Evolutionary conservation across 2,329 filamentous ascomycete species (phyloP).

Genomic region (Ramichloridium luteum): DNA sequence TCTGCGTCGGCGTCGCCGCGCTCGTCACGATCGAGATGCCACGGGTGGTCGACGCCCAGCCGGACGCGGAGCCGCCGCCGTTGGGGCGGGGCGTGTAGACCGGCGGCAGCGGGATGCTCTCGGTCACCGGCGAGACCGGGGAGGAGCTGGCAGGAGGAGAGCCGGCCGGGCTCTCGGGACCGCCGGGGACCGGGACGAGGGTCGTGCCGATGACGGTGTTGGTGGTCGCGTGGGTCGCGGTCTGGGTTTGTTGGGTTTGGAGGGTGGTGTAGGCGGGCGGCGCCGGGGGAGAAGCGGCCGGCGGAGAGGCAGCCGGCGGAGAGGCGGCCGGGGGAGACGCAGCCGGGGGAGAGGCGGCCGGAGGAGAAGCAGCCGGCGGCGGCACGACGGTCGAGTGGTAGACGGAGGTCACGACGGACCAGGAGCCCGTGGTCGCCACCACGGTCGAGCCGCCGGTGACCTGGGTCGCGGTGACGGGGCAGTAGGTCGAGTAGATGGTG

Average conservation of each 20-base stretch:
- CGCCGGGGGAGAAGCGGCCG: no score
- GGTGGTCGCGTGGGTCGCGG: no score
- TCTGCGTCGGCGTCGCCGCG: no score
- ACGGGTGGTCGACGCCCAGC: background rate
- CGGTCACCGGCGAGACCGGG: background rate
- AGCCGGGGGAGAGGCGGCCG: background rate
- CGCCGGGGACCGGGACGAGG: background rate
- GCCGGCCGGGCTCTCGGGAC: background rate
- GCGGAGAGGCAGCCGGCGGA: no score
- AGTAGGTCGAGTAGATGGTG: constrained; percentile 9
- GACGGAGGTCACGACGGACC: background rate
- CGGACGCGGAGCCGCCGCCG: no score
- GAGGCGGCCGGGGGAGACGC: background rate
- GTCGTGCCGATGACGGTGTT: background rate
- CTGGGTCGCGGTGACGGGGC: constrained; percentile 7
- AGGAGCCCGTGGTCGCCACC: no score
- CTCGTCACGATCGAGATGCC: no score
- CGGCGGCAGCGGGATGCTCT: no score
- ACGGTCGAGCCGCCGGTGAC: constrained; percentile 8
- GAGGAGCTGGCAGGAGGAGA: background rate
- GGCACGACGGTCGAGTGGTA: no score
- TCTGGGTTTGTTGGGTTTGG: no score
- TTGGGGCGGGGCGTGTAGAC: no score
- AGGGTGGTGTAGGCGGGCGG: no score
- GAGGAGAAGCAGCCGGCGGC: background rate